Evolutionary conservation across 495 filamentous ascomycete species (phyloP).

Genomic region (Gamarada debralockiae): DNA sequence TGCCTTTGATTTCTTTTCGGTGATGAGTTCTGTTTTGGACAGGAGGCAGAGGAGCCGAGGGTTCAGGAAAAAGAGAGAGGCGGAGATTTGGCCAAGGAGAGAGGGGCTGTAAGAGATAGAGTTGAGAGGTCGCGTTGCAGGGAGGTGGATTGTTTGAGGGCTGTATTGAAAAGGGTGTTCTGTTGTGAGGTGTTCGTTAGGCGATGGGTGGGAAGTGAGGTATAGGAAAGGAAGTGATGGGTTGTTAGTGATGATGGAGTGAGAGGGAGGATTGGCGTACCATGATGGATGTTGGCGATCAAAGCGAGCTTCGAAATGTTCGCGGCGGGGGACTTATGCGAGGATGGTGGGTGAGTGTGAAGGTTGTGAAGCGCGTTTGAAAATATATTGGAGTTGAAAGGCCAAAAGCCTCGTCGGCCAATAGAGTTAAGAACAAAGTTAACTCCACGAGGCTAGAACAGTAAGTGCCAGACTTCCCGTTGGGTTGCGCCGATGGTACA

Average conservation of each 20-base stretch:
- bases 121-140: slow-evolving; percentile 78
- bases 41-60: slow-evolving; percentile 88
- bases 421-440: too few relatives aligned
- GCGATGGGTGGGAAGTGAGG: neutral
- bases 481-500: too few relatives aligned
- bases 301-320: neutral
- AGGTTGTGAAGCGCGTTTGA: neutral
- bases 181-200: slow-evolving; percentile 19
- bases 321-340: neutral
- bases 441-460: too few relatives aligned
- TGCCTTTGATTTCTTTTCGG: slow-evolving; percentile 87
- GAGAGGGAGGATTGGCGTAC: neutral
- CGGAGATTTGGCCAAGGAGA: slow-evolving; percentile 69
- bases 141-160: slow-evolving; percentile 85
- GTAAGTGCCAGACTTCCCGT: too few relatives aligned
- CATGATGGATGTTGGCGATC: neutral
- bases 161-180: slow-evolving; percentile 97
- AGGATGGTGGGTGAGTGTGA: neutral
- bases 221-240: neutral
- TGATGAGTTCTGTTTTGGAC: slow-evolving; percentile 81
- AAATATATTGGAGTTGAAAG: too few relatives aligned
- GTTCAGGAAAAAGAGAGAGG: slow-evolving; percentile 85
- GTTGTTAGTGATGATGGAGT: too few relatives aligned
- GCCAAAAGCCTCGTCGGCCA: too few relatives aligned
- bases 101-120: slow-evolving; percentile 48